phyloP scores from a whole-genome alignment of 176 grass and related monocot genomes.

The Oryza officinalis region DNA sequence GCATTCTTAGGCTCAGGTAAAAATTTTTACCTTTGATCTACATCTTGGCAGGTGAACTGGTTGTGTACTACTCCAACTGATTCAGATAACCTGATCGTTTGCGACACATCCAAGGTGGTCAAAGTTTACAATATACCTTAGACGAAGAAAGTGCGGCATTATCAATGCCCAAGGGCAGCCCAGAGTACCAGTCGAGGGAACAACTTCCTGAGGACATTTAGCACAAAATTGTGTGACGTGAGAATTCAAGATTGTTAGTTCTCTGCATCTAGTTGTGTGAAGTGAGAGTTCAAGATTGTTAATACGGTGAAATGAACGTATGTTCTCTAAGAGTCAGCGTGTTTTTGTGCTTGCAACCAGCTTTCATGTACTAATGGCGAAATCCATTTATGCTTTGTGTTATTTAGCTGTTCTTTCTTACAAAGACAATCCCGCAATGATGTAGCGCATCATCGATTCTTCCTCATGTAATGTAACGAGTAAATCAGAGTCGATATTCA shows the following conservation, averaged over 20 bases:
- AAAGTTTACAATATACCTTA: conserved; percentile 70
- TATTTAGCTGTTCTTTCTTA: neutral
- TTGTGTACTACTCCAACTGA: conserved; percentile 73
- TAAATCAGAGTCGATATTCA: neutral
- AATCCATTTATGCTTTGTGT: neutral
- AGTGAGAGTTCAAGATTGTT: neutral
- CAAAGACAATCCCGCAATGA: neutral
- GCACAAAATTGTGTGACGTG: conserved; percentile 15
- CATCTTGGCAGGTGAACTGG: conserved; percentile 82
- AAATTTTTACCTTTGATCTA: conserved; percentile 15
- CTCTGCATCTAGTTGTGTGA: neutral
- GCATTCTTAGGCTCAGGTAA: neutral
- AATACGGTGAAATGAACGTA: conserved; percentile 12
- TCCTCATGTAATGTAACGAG: neutral
- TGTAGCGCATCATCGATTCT: neutral
- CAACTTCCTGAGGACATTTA: neutral
- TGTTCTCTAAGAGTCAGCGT: neutral
- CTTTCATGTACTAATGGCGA: neutral
- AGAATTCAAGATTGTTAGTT: neutral
- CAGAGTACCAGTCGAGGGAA: too few species aligned
- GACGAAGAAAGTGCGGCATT: neutral
- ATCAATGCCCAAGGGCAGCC: neutral
- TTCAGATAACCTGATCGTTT: conserved; percentile 88
- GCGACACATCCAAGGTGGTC: conserved; percentile 87
- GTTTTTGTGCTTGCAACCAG: neutral